Percentiles rank a stretch among this genome's conserved stretches.
phyloP scores from a whole-genome alignment of 306 rosid genomes.

The Rosa multiflora region DNA sequence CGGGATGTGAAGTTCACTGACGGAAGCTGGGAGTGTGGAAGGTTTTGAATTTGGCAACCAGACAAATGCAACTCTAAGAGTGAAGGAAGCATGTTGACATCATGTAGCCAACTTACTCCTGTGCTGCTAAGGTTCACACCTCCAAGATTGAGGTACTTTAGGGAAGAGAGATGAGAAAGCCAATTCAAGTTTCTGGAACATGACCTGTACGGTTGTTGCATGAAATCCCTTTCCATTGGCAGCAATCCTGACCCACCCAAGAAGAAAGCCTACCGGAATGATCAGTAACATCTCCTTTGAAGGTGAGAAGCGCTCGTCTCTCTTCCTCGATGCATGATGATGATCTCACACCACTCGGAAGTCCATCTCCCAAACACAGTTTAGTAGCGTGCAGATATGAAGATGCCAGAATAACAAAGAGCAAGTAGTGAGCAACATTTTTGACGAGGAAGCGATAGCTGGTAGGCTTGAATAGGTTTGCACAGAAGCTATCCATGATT shows the following conservation, averaged over 20 bases:
- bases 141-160: too few relatives aligned
- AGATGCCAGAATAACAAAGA: too few relatives aligned
- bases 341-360: too few relatives aligned
- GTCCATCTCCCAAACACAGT: too few relatives aligned
- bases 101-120: too few relatives aligned
- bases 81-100: too few relatives aligned
- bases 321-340: background rate
- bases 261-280: background rate
- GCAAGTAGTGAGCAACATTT: too few relatives aligned
- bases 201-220: background rate
- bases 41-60: accelerated
- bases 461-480: too few relatives aligned
- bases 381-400: too few relatives aligned
- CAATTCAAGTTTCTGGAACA: background rate
- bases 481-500: too few relatives aligned
- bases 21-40: background rate
- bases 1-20: background rate
- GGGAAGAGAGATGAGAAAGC: slow-evolving; percentile 7
- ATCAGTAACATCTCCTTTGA: background rate
- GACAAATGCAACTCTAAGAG: background rate
- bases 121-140: too few relatives aligned
- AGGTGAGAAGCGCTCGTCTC: background rate
- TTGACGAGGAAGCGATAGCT: too few relatives aligned
- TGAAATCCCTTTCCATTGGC: background rate
- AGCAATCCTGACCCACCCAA: background rate